Evolutionary conservation across 2,329 filamentous ascomycete genomes (phyloP), one percentile per base, ranked within the genome.

Genomic region (Sporothrix protearum): DNA sequence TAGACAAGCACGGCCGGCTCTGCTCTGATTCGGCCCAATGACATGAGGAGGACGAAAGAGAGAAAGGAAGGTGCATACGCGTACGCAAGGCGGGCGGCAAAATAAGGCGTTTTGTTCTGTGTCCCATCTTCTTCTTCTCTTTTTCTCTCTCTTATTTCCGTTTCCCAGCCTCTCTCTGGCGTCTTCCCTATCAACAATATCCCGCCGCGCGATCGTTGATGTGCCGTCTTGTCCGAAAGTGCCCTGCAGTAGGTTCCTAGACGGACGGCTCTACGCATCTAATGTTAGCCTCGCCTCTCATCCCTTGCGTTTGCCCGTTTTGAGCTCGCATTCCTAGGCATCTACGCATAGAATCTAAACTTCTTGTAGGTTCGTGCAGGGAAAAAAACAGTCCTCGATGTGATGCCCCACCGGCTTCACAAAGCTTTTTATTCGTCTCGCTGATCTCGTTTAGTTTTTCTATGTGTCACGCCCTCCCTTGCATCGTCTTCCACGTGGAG

Each of bases 301-400:
- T 49, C 63, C 42, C 63, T 66, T 66, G 63, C 42, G 9, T 66
- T 49, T 49, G 22, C 63, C 25, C 25, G 30, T 49, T 66, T 66
- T 10, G 63, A 12, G 2, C 39, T 63, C 36, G 59, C n/a, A 42
- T 28, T 22, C 14, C 22, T 53, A 14, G 53, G 53, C 53, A 57
- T 57, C 53, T n/a, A n/a, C n/a, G n/a, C n/a, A n/a, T n/a, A n/a
- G n/a, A n/a, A n/a, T n/a, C n/a, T n/a, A 57, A 57, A n/a, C 53
- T 19, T 2, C n/a, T 61, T 33, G 19, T 7, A 8, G 53, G 1
- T 33, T 57, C 28, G 28, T 19, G 28, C 14, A 36, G 9, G 25
- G 33, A 7, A 57, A 53, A 7, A 53, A 53, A 2, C 10, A 25
- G 19, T 10, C 49, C 49, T 53, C 49, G 8, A 53, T n/a, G 19